Conservation (phyloP, 2,329 filamentous ascomycete species). For the Orbilia ellipsospora region DNA sequence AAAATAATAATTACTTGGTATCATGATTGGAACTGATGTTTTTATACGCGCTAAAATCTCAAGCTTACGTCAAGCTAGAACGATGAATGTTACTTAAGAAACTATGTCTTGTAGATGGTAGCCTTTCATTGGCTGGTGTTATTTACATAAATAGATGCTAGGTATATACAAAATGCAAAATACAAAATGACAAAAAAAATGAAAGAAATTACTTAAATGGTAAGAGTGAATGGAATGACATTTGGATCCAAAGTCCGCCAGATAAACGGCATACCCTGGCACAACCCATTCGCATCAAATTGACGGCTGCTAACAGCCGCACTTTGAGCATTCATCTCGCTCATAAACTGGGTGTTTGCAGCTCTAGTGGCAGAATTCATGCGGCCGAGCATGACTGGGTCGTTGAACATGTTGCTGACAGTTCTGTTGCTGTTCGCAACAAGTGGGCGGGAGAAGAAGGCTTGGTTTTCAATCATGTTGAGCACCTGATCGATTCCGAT, state of each 20-base stretch:
- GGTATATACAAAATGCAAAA: conserved; percentile 2
- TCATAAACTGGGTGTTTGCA: conserved; percentile 62
- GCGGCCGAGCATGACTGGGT: conserved; percentile 60
- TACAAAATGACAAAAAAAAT: background rate
- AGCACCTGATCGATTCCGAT: conserved; percentile 61
- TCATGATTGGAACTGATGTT: too few species aligned
- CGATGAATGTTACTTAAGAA: too few species aligned
- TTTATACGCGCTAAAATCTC: too few species aligned
- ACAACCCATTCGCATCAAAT: conserved; percentile 65
- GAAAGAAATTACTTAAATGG: conserved; percentile 19
- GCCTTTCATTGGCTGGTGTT: too few species aligned
- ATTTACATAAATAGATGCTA: too few species aligned
- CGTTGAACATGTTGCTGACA: conserved; percentile 64
- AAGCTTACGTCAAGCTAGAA: too few species aligned
- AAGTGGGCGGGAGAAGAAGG: conserved; percentile 64
- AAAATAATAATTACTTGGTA: too few species aligned
- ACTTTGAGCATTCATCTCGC: conserved; percentile 63
- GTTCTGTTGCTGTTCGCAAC: conserved; percentile 62
- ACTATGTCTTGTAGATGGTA: too few species aligned
- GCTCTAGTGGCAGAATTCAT: conserved; percentile 60
- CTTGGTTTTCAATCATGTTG: conserved; percentile 62
- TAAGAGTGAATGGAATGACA: conserved; percentile 40
- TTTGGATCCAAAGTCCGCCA: conserved; percentile 61
- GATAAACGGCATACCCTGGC: conserved; percentile 66
- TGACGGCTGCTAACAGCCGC: conserved; percentile 61